Evolutionary conservation across 768 basidiomycete species (phyloP).

Genomic region (Gymnopilus dilepis): DNA sequence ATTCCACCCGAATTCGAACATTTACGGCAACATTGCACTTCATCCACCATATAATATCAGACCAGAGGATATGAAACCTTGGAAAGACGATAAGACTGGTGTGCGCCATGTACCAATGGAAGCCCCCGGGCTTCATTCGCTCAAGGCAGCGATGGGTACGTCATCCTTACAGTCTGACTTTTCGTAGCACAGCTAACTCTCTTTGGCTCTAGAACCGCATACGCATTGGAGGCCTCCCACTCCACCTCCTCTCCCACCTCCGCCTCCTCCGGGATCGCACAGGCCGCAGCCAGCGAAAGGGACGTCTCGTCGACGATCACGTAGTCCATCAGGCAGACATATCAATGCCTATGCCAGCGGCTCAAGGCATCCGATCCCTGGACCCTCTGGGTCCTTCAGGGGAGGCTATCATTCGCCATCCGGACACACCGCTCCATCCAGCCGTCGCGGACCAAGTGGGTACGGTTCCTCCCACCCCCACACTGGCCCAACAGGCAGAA

Average conservation of each 20-base stretch:
- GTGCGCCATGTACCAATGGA: conserved; percentile 19
- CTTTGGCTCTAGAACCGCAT: conserved; percentile 10
- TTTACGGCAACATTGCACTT: conserved; percentile 26
- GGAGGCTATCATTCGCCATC: not conserved
- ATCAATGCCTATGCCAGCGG: not conserved
- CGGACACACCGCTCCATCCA: not conserved
- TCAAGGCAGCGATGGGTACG: conserved; percentile 24
- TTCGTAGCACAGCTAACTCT: not conserved
- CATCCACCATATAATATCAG: conserved; percentile 15
- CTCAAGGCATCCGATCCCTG: conserved; percentile 4
- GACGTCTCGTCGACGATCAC: not conserved
- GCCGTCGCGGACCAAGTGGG: not conserved
- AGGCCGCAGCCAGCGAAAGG: not conserved
- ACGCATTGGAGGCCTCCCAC: conserved; percentile 18
- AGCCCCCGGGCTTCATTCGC: conserved; percentile 2
- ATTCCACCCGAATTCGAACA: conserved; percentile 17
- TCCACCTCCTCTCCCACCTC: conserved; percentile 9
- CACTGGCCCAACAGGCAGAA: not conserved
- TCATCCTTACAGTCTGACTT: too few relatives aligned
- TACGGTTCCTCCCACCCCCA: not conserved
- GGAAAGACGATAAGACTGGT: conserved; percentile 23
- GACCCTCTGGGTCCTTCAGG: not conserved
- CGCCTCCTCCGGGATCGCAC: conserved; percentile 5
- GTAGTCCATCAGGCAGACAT: not conserved
- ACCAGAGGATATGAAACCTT: conserved; percentile 20